These are phyloP conservation scores for Prunus salicina DNA, from an alignment of 306 rosid species.

Conservation along the genomic window DNA sequence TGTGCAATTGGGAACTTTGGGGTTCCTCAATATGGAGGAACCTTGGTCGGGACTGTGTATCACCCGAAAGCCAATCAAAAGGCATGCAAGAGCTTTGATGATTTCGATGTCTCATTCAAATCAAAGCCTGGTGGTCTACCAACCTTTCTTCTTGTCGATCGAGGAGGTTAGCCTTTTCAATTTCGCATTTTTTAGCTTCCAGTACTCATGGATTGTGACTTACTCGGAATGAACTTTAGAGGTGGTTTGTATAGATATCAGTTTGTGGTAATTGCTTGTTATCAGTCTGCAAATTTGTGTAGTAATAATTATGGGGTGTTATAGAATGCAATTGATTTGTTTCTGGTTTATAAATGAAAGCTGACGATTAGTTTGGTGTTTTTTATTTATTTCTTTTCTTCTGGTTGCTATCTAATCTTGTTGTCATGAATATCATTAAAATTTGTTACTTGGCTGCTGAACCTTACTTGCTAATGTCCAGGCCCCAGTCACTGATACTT, in stretches of 20 bases:
- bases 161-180: slow-evolving; percentile 59
- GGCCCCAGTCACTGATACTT: background rate
- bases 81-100: slow-evolving; percentile 63
- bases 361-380: background rate
- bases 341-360: background rate
- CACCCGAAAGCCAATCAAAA: slow-evolving; percentile 78
- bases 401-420: background rate
- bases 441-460: background rate
- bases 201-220: background rate
- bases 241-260: background rate
- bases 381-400: background rate
- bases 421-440: background rate
- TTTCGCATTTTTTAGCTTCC: background rate
- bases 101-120: slow-evolving; percentile 50
- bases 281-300: background rate
- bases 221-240: background rate
- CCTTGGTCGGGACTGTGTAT: slow-evolving; percentile 67
- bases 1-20: slow-evolving; percentile 99
- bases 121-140: slow-evolving; percentile 73
- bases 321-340: background rate
- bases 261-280: background rate
- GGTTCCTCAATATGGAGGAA: slow-evolving; percentile 90
- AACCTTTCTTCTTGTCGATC: slow-evolving; percentile 80
- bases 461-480: background rate
- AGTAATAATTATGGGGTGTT: background rate